These are phyloP conservation scores for Aspergillus latus DNA, from an alignment of 2,329 filamentous ascomycete species.

Conservation along the genomic window DNA sequence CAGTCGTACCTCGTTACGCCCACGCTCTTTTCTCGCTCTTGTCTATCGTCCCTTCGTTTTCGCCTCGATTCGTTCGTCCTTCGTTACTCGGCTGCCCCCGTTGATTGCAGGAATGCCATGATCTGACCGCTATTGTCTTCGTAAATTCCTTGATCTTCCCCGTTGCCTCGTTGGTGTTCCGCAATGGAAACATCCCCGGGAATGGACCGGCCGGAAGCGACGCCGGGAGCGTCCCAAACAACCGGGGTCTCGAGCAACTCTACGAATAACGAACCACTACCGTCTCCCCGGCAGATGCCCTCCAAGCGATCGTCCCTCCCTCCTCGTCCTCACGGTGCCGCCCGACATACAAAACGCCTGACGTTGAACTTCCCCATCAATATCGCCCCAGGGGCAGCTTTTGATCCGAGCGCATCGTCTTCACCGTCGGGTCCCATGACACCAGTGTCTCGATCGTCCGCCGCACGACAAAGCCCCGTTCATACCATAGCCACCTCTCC, in stretches of 20 bases:
- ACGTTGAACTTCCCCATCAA: slow-evolving; percentile 51
- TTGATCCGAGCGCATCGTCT: slow-evolving; percentile 28
- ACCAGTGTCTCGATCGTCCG: slow-evolving; percentile 31
- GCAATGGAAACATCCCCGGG: slow-evolving; percentile 36
- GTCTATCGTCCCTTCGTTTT: neutral
- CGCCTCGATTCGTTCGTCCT: slow-evolving; percentile 4
- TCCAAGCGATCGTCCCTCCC: slow-evolving; percentile 33
- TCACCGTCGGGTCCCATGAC: slow-evolving; percentile 37
- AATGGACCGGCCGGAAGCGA: slow-evolving; percentile 30
- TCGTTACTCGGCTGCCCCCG: slow-evolving; percentile 3
- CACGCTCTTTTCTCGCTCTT: slow-evolving; percentile 7
- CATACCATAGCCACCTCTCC: slow-evolving; percentile 30
- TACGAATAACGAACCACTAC: slow-evolving; percentile 3
- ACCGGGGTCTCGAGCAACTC: slow-evolving; percentile 8
- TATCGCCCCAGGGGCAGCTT: slow-evolving; percentile 26
- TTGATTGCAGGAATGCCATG: slow-evolving; percentile 17
- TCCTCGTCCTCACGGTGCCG: slow-evolving; percentile 33
- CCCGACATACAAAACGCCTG: slow-evolving; percentile 47
- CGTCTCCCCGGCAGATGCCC: slow-evolving; percentile 21
- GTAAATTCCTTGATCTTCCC: slow-evolving; percentile 2
- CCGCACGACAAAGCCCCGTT: slow-evolving; percentile 32
- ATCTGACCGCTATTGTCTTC: slow-evolving; percentile 6
- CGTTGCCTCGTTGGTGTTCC: slow-evolving; percentile 12
- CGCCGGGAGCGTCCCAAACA: slow-evolving; percentile 33
- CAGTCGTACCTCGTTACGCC: neutral